A percentile compares a stretch with the other conserved stretches of the same genome.
Conservation (phyloP, 371 early-diverging fungal species). For the Batkoa obscura region DNA sequence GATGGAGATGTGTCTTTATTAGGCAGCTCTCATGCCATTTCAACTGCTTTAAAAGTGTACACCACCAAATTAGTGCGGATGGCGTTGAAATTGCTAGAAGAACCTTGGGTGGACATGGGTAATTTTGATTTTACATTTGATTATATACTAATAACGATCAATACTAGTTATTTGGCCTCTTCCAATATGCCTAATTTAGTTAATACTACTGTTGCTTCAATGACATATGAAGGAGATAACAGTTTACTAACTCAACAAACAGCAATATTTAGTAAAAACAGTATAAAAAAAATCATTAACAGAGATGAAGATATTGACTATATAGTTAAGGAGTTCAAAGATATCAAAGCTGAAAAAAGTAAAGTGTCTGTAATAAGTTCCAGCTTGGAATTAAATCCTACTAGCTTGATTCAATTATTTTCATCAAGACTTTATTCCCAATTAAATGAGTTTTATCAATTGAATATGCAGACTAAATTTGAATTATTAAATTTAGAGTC, state of each 20-base stretch:
- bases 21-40: background rate
- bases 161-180: background rate
- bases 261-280: background rate
- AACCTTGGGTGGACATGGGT: background rate
- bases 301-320: no score
- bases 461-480: no score
- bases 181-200: background rate
- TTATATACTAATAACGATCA: no score
- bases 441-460: no score
- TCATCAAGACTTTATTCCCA: no score
- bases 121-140: no score
- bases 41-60: background rate
- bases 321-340: no score
- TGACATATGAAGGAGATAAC: background rate
- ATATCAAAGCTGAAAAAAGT: no score
- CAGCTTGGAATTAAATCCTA: no score
- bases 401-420: no score
- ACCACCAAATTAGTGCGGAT: background rate
- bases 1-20: background rate
- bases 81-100: background rate
- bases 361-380: no score
- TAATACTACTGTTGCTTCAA: background rate
- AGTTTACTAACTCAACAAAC: background rate
- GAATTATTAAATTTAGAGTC: no score
- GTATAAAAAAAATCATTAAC: background rate